Conservation (phyloP, 2,329 filamentous ascomycete species). For the Curvularia verruculosa region DNA sequence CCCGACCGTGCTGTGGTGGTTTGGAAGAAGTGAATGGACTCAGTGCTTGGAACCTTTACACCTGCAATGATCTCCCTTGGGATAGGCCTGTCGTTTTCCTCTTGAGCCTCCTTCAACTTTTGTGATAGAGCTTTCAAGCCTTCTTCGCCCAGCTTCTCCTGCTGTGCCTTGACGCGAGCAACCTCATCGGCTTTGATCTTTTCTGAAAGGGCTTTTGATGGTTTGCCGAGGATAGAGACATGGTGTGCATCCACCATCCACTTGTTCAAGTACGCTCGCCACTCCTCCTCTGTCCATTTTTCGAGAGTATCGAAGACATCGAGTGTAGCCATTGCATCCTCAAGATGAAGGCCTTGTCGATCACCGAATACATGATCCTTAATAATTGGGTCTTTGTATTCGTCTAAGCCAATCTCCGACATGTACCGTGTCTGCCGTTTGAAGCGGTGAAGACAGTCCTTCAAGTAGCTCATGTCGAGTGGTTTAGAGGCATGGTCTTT, state of each 20-base stretch:
- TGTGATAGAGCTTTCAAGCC: conserved; percentile 77
- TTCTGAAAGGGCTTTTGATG: conserved; percentile 77
- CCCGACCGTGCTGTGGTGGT: conserved; percentile 85
- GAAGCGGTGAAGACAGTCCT: conserved; percentile 83
- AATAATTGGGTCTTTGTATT: conserved; percentile 85
- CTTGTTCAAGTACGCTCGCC: conserved; percentile 79
- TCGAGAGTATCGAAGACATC: conserved; percentile 70
- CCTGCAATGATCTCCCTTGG: conserved; percentile 79
- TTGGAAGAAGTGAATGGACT: conserved; percentile 94
- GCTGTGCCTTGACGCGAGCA: conserved; percentile 77
- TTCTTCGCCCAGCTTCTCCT: conserved; percentile 77
- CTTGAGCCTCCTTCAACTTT: conserved; percentile 81
- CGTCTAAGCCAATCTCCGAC: conserved; percentile 79
- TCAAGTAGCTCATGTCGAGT: conserved; percentile 88
- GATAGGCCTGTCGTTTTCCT: conserved; percentile 86
- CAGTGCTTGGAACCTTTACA: conserved; percentile 81
- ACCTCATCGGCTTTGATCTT: conserved; percentile 84
- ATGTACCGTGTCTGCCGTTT: conserved; percentile 81
- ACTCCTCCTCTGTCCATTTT: conserved; percentile 81
- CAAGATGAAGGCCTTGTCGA: conserved; percentile 69
- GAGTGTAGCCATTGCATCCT: conserved; percentile 50
- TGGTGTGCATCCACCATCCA: conserved; percentile 88
- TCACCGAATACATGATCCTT: conserved; percentile 90
- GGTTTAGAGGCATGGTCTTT: conserved; percentile 79
- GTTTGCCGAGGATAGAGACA: conserved; percentile 85